Conservation (phyloP, 768 basidiomycete genomes). For the Amanita pseudoporphyria region DNA sequence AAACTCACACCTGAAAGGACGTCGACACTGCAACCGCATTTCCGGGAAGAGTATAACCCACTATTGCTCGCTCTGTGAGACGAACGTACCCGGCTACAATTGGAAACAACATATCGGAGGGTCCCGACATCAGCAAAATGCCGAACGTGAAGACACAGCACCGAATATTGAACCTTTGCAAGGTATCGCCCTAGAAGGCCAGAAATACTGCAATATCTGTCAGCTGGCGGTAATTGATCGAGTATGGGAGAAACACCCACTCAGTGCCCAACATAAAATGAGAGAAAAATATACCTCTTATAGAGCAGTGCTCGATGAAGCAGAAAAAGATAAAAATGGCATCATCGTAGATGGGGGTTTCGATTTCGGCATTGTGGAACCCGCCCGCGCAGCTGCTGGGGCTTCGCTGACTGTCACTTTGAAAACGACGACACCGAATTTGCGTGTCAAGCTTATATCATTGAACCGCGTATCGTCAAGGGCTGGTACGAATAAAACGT, state of each 20-base stretch:
- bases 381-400: constrained; percentile 18
- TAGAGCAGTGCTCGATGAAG: constrained; percentile 36
- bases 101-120: constrained; percentile 2
- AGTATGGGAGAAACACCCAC: constrained; percentile 26
- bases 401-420: constrained; percentile 8
- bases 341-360: constrained; percentile 32
- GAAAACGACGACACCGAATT: constrained; percentile 21
- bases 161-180: constrained; percentile 23
- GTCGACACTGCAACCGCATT: constrained; percentile 21
- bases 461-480: constrained; percentile 22
- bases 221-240: constrained; percentile 13
- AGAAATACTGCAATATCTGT: constrained; percentile 22
- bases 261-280: constrained; percentile 20
- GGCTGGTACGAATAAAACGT: constrained; percentile 18
- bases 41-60: constrained; percentile 21
- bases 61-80: constrained; percentile 3
- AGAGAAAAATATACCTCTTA: constrained; percentile 30
- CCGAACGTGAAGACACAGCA: constrained; percentile 13
- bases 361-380: constrained; percentile 45
- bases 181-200: constrained; percentile 7
- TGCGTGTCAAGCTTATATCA: constrained; percentile 18
- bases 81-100: background rate
- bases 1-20: constrained; percentile 19
- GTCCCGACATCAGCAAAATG: constrained; percentile 12
- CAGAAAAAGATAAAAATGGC: constrained; percentile 46